Conservation (phyloP, 2,329 filamentous ascomycete species). For the Trichoderma citrinoviride region DNA sequence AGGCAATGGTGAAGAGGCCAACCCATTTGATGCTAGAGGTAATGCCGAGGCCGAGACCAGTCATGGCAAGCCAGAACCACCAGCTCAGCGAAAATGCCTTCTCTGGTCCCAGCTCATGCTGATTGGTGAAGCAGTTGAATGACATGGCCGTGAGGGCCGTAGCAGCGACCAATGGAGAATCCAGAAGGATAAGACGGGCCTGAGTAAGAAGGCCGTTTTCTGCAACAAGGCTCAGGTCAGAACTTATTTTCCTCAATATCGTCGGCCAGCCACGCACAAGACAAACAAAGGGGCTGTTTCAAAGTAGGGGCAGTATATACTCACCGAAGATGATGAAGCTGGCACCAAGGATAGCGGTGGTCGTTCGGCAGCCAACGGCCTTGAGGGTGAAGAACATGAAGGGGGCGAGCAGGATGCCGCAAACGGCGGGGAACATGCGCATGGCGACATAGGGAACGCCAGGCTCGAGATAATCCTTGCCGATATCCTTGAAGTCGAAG, state of each 20-base stretch:
- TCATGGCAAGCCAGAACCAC: constrained; percentile 97
- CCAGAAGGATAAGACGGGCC: constrained; percentile 90
- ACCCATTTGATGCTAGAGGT: constrained; percentile 99
- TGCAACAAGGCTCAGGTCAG: constrained; percentile 40
- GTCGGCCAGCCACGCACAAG: no score
- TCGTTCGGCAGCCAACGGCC: constrained; percentile 82
- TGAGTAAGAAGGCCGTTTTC: constrained; percentile 96
- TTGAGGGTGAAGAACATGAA: constrained; percentile 95
- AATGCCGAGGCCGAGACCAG: constrained; percentile 81
- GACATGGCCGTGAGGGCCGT: constrained; percentile 88
- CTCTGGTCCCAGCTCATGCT: constrained; percentile 86
- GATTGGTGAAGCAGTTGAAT: constrained; percentile 92
- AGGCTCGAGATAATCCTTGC: constrained; percentile 95
- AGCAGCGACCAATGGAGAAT: constrained; percentile 89
- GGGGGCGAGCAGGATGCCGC: constrained; percentile 83
- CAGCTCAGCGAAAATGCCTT: constrained; percentile 86
- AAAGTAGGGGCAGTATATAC: constrained; percentile 34
- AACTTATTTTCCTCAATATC: neutral
- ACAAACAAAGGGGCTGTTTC: neutral
- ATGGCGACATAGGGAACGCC: constrained; percentile 96
- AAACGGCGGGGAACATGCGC: constrained; percentile 87
- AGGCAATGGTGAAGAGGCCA: constrained; percentile 95
- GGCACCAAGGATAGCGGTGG: constrained; percentile 79
- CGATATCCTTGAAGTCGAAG: constrained; percentile 99
- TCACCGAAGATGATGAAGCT: constrained; percentile 86